Evolutionary conservation across 2,329 filamentous ascomycete genomes (phyloP).

Genomic region (Colletotrichum karsti): DNA sequence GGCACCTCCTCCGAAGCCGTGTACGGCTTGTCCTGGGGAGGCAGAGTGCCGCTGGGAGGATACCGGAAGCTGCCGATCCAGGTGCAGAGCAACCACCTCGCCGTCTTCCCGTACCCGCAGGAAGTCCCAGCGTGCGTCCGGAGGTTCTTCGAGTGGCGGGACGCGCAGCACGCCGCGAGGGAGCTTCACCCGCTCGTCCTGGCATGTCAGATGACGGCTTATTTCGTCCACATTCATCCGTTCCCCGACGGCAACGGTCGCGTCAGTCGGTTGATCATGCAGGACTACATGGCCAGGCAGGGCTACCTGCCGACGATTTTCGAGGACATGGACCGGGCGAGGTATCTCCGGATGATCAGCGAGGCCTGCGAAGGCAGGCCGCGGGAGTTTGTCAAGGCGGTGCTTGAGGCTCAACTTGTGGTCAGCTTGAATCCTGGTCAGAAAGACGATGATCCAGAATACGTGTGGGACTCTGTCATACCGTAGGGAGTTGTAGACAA

Average conservation of each 20-base stretch:
- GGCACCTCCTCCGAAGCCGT: slow-evolving; percentile 23
- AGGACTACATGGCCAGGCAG: slow-evolving; percentile 35
- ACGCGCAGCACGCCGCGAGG: slow-evolving; percentile 22
- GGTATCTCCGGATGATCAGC: slow-evolving; percentile 33
- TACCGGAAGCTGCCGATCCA: slow-evolving; percentile 31
- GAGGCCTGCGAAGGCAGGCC: slow-evolving; percentile 29
- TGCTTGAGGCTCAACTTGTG: slow-evolving; percentile 24
- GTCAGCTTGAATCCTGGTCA: background rate
- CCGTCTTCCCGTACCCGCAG: slow-evolving; percentile 32
- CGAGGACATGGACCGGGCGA: slow-evolving; percentile 20
- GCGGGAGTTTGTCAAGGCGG: slow-evolving; percentile 17
- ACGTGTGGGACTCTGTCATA: too few relatives aligned
- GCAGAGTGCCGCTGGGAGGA: slow-evolving; percentile 17
- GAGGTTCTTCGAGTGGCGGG: slow-evolving; percentile 29
- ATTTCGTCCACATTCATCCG: slow-evolving; percentile 32
- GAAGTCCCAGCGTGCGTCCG: slow-evolving; percentile 30
- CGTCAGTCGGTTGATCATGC: slow-evolving; percentile 31
- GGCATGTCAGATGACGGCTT: slow-evolving; percentile 30
- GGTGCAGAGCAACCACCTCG: slow-evolving; percentile 30
- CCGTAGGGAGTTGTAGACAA: too few relatives aligned
- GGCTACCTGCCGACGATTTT: slow-evolving; percentile 32
- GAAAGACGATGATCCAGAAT: background rate
- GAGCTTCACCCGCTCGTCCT: slow-evolving; percentile 33
- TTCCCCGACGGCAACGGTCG: slow-evolving; percentile 35
- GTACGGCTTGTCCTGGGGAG: slow-evolving; percentile 29